phyloP scores from a whole-genome alignment of 768 basidiomycete genomes.

The Boletus edulis region DNA sequence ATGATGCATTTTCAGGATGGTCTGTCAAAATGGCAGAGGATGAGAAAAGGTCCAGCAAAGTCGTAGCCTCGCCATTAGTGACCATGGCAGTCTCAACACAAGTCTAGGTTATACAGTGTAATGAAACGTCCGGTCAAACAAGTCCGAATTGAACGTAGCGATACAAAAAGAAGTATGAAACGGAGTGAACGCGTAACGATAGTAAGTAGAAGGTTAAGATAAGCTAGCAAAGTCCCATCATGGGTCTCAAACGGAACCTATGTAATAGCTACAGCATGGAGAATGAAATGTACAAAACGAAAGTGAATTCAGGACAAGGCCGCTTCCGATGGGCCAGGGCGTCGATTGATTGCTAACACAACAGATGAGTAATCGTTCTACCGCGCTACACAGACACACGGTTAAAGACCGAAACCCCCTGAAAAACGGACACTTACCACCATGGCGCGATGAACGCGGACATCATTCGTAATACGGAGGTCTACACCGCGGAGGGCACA shows the following conservation, averaged over 20 bases:
- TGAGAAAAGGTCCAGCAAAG: slow-evolving; percentile 28
- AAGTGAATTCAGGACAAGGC: background rate
- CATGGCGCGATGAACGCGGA: slow-evolving; percentile 51
- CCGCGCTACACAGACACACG: slow-evolving; percentile 19
- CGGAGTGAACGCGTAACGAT: background rate
- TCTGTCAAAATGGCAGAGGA: slow-evolving; percentile 12
- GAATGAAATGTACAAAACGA: slow-evolving; percentile 3
- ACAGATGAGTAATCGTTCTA: slow-evolving; percentile 9
- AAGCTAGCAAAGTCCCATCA: background rate
- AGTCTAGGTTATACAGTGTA: too few relatives aligned
- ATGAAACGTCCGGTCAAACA: background rate
- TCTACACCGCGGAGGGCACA: slow-evolving; percentile 64
- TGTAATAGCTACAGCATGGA: slow-evolving; percentile 17
- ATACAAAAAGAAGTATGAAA: slow-evolving; percentile 11
- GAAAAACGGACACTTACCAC: slow-evolving; percentile 39
- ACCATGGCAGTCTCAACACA: slow-evolving; percentile 16
- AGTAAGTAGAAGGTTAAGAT: background rate
- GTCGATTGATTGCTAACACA: slow-evolving; percentile 17
- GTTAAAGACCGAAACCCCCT: slow-evolving; percentile 13
- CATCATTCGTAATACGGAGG: slow-evolving; percentile 48
- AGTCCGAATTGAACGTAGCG: background rate
- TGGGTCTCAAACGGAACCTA: background rate
- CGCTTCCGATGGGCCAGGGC: background rate
- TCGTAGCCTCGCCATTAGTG: slow-evolving; percentile 20
- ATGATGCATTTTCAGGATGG: slow-evolving; percentile 36